Evolutionary conservation across 164 flowering plant species (phyloP), one percentile per base, ranked within the genome.

Genomic region (Tetrastigma voinierianum): DNA sequence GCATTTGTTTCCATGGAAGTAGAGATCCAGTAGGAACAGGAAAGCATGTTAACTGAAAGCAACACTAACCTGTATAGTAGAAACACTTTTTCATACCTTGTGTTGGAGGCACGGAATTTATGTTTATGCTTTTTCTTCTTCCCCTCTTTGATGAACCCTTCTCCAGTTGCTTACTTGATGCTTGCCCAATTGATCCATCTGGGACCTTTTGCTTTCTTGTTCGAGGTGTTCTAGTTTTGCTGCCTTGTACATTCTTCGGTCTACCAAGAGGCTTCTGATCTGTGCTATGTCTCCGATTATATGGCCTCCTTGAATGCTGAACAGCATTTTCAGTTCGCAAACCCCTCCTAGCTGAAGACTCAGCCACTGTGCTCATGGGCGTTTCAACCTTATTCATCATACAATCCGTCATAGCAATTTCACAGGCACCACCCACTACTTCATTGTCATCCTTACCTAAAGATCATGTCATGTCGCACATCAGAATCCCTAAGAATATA

Each of bases 371-470:
- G 2, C 12, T 24, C 45, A 18, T 23, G 8, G 20, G 57, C 18
- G 51, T 45, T 2, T 61, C 68, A 74, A 43, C 67, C 66, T 46
- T 70, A 48, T 69, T 17, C 47, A 5, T 54, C n/a, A 24, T n/a
- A 5, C 16, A 55, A 57, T 53, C 66, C 68, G 53, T 25, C 15
- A 46, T 51, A 51, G 4, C 32, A 14, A 21, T 51, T 49, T 46
- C 57, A n/a, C 25, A 49, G n/a, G 45, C 24, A 51, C 2, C 51
- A 23, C 11, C 24, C 45, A 14, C 63, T n/a, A 12, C 43, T 45
- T 49, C 47, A 21, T 20, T 20, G 45, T 60, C 58, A 20, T 57
- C 62, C 51, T 62, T 52, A 61, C 62, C 77, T 74, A 55, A 70
- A n/a, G n/a, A n/a, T n/a, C n/a, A n/a, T n/a, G n/a, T n/a, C n/a